phyloP scores from a whole-genome alignment of 2,329 filamentous ascomycete genomes.

The Phoma herbarum region DNA sequence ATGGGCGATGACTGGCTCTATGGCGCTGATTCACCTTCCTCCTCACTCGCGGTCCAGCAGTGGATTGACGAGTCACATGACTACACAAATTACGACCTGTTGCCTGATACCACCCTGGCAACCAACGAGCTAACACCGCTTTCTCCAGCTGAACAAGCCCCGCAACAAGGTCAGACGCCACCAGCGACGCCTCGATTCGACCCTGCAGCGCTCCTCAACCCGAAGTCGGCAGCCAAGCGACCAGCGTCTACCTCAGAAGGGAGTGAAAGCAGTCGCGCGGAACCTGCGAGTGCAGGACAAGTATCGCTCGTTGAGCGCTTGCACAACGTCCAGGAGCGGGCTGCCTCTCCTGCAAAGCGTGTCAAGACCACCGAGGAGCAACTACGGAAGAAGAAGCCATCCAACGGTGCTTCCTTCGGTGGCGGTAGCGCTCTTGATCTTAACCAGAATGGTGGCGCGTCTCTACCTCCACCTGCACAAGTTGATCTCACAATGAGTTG shows the following conservation, averaged over 20 bases:
- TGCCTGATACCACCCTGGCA: background rate
- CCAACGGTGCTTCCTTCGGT: slow-evolving; percentile 26
- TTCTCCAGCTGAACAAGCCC: slow-evolving; percentile 30
- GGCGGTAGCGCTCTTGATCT: slow-evolving; percentile 55
- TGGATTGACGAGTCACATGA: slow-evolving; percentile 16
- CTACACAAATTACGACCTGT: background rate
- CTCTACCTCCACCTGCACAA: slow-evolving; percentile 10
- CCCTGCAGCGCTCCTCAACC: slow-evolving; percentile 44
- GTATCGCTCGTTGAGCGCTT: slow-evolving; percentile 75
- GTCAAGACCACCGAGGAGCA: slow-evolving; percentile 39
- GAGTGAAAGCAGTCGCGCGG: slow-evolving; percentile 35
- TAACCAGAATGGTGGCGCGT: slow-evolving; percentile 30
- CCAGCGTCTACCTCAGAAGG: slow-evolving; percentile 37
- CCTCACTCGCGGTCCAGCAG: slow-evolving; percentile 12
- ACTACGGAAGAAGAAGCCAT: slow-evolving; percentile 29
- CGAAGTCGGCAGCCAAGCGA: slow-evolving; percentile 44
- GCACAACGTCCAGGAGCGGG: slow-evolving; percentile 76
- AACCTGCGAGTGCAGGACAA: slow-evolving; percentile 54
- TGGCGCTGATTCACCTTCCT: background rate
- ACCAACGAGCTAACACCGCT: slow-evolving; percentile 29
- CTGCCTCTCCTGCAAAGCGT: slow-evolving; percentile 58
- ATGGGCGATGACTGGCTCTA: slow-evolving; percentile 13
- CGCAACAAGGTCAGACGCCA: slow-evolving; percentile 18
- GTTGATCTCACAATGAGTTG: slow-evolving; percentile 50
- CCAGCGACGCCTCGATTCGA: slow-evolving; percentile 33